Conservation (phyloP, 2,329 filamentous ascomycete genomes). For the Calonectria pteridis region DNA sequence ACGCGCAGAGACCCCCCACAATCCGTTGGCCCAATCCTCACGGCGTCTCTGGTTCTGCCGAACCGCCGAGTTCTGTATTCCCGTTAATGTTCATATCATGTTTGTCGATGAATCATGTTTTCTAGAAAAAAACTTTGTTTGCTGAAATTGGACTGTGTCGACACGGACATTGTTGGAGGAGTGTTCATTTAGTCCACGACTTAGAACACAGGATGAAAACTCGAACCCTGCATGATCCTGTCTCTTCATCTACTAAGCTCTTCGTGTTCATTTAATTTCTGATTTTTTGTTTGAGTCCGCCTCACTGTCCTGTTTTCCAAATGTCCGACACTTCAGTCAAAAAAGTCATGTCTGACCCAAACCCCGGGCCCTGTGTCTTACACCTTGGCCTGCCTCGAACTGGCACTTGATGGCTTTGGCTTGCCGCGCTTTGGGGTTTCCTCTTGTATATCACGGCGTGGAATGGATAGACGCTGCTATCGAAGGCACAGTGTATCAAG, state of each 20-base stretch:
- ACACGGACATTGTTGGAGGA: too few relatives aligned
- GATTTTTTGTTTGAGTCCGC: too few relatives aligned
- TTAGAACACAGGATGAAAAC: too few relatives aligned
- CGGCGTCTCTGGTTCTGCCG: neutral
- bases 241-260: too few relatives aligned
- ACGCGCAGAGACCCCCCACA: neutral
- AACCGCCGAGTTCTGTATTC: neutral
- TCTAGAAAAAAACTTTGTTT: neutral
- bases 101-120: neutral
- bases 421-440: neutral
- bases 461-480: neutral
- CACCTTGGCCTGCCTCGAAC: neutral
- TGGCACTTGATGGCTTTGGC: neutral
- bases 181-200: too few relatives aligned
- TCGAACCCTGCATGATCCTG: too few relatives aligned
- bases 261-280: too few relatives aligned
- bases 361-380: neutral
- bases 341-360: neutral
- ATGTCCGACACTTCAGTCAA: neutral
- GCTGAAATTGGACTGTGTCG: neutral
- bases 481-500: neutral
- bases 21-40: neutral
- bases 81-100: too few relatives aligned
- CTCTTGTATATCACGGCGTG: neutral
- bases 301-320: too few relatives aligned